These are phyloP conservation scores for Avena sativa DNA, from an alignment of 176 grass and related monocot species.

Conservation along the genomic window DNA sequence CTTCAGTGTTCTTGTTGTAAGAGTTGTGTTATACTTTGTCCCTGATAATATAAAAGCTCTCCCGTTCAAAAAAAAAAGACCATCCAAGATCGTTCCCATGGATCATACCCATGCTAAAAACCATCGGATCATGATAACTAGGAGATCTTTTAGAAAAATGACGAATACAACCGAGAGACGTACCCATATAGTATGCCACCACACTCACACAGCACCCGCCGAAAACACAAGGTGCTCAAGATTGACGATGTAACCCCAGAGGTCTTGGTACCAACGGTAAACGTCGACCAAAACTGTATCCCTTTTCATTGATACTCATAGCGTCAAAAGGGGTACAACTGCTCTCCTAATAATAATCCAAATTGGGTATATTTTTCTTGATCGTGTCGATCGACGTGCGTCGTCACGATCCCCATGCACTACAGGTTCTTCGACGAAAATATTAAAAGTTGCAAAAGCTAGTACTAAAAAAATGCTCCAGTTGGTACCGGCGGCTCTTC, in stretches of 20 bases:
- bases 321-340: background rate
- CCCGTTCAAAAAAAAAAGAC: background rate
- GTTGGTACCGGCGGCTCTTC: slow-evolving; percentile 15
- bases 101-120: background rate
- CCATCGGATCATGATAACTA: background rate
- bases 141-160: background rate
- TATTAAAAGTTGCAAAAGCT: slow-evolving; percentile 18
- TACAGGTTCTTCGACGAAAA: slow-evolving; percentile 38
- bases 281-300: too few species aligned
- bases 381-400: slow-evolving; percentile 21
- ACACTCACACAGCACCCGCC: background rate
- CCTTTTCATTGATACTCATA: too few species aligned
- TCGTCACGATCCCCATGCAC: slow-evolving; percentile 33
- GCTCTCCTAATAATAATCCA: background rate
- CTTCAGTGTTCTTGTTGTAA: too few species aligned
- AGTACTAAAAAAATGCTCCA: background rate
- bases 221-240: background rate
- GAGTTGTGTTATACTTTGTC: too few species aligned
- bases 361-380: background rate
- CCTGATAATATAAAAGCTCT: too few species aligned
- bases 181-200: too few species aligned
- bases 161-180: background rate
- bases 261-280: background rate
- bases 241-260: background rate
- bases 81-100: background rate